These are phyloP conservation scores for Ogataea allantospora DNA, from an alignment of 805 yeast species.

Conservation along the genomic window DNA sequence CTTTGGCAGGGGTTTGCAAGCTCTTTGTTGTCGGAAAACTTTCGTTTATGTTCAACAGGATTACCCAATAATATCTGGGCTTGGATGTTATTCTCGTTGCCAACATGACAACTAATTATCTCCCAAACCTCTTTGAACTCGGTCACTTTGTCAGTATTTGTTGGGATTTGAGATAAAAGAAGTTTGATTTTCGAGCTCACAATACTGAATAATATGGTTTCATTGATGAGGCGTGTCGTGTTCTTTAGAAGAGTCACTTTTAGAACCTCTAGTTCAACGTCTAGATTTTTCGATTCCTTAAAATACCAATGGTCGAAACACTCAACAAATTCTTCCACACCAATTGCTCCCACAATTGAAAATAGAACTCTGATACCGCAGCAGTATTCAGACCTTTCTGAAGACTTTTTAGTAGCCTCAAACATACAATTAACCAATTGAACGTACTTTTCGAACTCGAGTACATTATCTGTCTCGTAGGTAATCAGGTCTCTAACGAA, in stretches of 20 bases:
- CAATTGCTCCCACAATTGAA: constrained; percentile 17
- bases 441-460: constrained; percentile 12
- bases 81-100: constrained; percentile 16
- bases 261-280: constrained; percentile 18
- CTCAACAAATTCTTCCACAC: constrained; percentile 17
- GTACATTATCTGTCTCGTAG: constrained; percentile 19
- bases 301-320: constrained; percentile 19
- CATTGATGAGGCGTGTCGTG: constrained; percentile 4
- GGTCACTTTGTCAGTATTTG: constrained; percentile 6
- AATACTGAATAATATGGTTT: constrained; percentile 6
- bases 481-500: constrained; percentile 20
- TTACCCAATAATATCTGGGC: constrained; percentile 1
- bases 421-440: constrained; percentile 15
- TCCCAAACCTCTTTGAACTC: constrained; percentile 24
- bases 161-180: constrained; percentile 7
- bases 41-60: constrained; percentile 12
- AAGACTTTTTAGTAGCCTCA: constrained; percentile 9
- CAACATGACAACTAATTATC: constrained; percentile 13
- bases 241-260: constrained; percentile 18
- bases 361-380: constrained; percentile 15
- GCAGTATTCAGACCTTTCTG: constrained; percentile 11
- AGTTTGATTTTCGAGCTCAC: constrained; percentile 13
- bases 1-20: constrained; percentile 1
- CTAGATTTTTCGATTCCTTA: constrained; percentile 2
- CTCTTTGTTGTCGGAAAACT: constrained; percentile 11